A percentile compares a stretch with the other conserved stretches of the same genome.
phyloP scores from a whole-genome alignment of 805 yeast genomes.

The Saccharomycopsis fermentans region DNA sequence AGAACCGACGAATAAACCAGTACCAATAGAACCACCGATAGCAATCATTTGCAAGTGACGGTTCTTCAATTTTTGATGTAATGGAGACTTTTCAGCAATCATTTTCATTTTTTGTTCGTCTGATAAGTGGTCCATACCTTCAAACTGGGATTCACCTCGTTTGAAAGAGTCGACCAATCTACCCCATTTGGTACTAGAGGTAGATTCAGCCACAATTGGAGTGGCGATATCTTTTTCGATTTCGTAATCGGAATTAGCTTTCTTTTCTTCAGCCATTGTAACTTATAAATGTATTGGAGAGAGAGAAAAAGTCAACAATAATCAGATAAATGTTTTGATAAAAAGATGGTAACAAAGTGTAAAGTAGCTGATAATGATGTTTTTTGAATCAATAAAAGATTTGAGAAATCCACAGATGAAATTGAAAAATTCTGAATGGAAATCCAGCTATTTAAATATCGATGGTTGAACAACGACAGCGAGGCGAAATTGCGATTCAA shows the following conservation, averaged over 20 bases:
- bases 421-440: too few species aligned
- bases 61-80: constrained; percentile 41
- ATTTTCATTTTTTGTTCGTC: constrained; percentile 30
- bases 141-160: constrained; percentile 26
- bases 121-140: constrained; percentile 23
- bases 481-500: not conserved
- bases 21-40: constrained; percentile 64
- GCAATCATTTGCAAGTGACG: constrained; percentile 61
- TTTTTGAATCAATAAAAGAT: not conserved
- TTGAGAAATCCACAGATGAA: not conserved
- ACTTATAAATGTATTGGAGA: not conserved
- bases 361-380: too few species aligned
- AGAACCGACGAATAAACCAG: constrained; percentile 60
- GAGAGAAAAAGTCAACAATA: not conserved
- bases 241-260: constrained; percentile 17
- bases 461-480: too few species aligned
- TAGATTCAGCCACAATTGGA: constrained; percentile 2
- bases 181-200: not conserved
- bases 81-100: constrained; percentile 40
- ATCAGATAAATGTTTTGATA: not conserved
- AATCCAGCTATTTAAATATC: too few species aligned
- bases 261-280: constrained; percentile 11
- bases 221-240: constrained; percentile 17
- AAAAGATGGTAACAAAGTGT: not conserved
- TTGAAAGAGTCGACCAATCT: constrained; percentile 35